Evolutionary conservation across 75 land plant genomes (phyloP).

Genomic region (Sequoiadendron giganteum): DNA sequence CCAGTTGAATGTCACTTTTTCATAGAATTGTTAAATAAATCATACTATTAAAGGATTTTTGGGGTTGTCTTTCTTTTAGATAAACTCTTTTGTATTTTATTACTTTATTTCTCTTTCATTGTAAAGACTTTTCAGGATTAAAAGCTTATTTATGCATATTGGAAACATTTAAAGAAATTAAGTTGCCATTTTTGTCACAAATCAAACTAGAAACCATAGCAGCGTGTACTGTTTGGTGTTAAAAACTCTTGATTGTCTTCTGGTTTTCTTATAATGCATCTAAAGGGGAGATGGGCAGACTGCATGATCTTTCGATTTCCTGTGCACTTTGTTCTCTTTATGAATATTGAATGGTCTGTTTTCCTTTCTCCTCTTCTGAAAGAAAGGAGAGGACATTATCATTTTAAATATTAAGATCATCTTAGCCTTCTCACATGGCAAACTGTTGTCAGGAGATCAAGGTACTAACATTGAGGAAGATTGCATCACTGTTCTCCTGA

Average conservation of each 20-base stretch:
- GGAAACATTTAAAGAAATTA: neutral
- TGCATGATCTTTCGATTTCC: neutral
- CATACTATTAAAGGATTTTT: neutral
- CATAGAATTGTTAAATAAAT: neutral
- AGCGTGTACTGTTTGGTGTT: neutral
- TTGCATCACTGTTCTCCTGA: constrained; percentile 20
- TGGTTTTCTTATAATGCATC: neutral
- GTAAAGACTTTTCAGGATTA: neutral
- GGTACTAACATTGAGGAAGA: constrained; percentile 1
- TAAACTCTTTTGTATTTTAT: neutral
- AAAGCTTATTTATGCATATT: neutral
- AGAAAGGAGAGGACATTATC: neutral
- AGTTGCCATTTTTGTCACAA: neutral
- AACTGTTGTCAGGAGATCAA: constrained; percentile 9
- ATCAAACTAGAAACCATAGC: no score
- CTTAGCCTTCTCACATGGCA: neutral
- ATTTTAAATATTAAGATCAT: neutral
- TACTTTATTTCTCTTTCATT: neutral
- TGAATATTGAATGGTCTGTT: neutral
- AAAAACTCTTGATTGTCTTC: neutral
- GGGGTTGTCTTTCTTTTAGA: neutral
- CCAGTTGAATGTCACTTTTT: neutral
- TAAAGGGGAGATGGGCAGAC: neutral
- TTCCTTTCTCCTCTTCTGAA: neutral
- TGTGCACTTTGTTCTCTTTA: neutral